Evolutionary conservation across 1,139 yeast genomes (phyloP).

Genomic region (Kodamaea suecica): DNA sequence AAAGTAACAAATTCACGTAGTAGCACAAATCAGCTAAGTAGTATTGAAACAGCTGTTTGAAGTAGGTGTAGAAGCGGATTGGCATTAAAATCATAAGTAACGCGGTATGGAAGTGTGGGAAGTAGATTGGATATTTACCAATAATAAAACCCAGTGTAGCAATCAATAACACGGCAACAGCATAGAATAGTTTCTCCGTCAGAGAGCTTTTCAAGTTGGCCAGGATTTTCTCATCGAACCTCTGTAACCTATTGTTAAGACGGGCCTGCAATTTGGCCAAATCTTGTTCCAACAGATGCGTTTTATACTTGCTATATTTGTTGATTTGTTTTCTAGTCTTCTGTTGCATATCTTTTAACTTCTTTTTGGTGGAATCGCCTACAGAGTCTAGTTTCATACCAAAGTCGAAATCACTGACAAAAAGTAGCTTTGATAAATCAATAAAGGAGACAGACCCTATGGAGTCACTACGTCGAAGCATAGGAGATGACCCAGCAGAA

Average conservation of each 20-base stretch:
- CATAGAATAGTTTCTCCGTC: constrained; percentile 81
- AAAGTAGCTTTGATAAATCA: constrained; percentile 37
- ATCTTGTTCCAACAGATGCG: constrained; percentile 21
- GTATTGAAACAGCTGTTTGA: constrained; percentile 75
- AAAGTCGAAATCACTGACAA: constrained; percentile 44
- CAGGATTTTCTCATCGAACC: constrained; percentile 57
- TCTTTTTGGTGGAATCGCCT: constrained; percentile 34
- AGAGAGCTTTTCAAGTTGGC: constrained; percentile 50
- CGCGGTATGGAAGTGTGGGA: constrained; percentile 72
- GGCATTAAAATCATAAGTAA: constrained; percentile 72
- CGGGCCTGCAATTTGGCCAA: constrained; percentile 32
- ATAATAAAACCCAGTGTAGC: constrained; percentile 73
- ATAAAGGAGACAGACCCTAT: constrained; percentile 34
- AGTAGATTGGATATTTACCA: constrained; percentile 72
- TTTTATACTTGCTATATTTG: constrained; percentile 23
- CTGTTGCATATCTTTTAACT: constrained; percentile 34
- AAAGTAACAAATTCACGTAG: constrained; percentile 71
- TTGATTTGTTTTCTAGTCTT: constrained; percentile 35
- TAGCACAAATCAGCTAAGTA: constrained; percentile 92
- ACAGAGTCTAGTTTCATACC: constrained; percentile 36
- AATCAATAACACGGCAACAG: constrained; percentile 65
- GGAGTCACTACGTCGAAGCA: constrained; percentile 21
- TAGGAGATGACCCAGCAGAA: background rate
- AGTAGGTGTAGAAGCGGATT: constrained; percentile 77
- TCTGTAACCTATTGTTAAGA: constrained; percentile 42